Conservation (phyloP, 768 basidiomycete genomes). For the Rhizopogon salebrosus region DNA sequence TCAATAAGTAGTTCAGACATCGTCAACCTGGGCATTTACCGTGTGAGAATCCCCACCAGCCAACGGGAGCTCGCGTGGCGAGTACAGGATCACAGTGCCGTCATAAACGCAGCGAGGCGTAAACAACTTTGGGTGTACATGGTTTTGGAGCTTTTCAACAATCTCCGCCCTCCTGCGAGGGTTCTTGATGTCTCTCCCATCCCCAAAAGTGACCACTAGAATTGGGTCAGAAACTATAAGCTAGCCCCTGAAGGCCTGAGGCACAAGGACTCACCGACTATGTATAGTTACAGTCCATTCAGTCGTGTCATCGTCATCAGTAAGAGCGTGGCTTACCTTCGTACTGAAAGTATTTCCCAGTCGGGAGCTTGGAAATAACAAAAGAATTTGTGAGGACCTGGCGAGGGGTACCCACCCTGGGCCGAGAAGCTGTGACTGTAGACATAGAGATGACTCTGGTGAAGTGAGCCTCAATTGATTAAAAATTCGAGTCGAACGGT, state of each 20-base stretch:
- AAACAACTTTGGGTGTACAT: constrained; percentile 30
- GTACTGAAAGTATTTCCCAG: constrained; percentile 24
- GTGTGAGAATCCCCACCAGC: constrained; percentile 22
- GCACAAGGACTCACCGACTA: constrained; percentile 22
- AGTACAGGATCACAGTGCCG: constrained; percentile 37
- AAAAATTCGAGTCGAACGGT: not conserved
- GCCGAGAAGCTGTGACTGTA: not conserved
- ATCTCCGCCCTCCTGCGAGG: constrained; percentile 24
- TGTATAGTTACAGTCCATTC: not conserved
- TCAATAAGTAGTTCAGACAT: not conserved
- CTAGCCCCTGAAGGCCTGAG: not conserved
- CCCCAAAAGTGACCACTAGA: constrained; percentile 14
- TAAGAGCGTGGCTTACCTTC: constrained; percentile 20
- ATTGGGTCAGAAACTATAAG: not conserved
- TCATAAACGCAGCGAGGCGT: constrained; percentile 43
- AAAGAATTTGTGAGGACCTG: constrained; percentile 31
- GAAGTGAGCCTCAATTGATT: not conserved
- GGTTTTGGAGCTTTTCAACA: constrained; percentile 33
- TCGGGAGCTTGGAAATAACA: constrained; percentile 23
- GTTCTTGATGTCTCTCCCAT: not conserved
- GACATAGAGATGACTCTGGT: not conserved
- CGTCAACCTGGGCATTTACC: constrained; percentile 16
- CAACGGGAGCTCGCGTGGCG: constrained; percentile 26
- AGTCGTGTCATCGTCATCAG: constrained; percentile 5
- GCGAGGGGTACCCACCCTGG: not conserved